Conservation (phyloP, 1,284 basidiomycete species). For the Cryptococcus depauperatus region DNA sequence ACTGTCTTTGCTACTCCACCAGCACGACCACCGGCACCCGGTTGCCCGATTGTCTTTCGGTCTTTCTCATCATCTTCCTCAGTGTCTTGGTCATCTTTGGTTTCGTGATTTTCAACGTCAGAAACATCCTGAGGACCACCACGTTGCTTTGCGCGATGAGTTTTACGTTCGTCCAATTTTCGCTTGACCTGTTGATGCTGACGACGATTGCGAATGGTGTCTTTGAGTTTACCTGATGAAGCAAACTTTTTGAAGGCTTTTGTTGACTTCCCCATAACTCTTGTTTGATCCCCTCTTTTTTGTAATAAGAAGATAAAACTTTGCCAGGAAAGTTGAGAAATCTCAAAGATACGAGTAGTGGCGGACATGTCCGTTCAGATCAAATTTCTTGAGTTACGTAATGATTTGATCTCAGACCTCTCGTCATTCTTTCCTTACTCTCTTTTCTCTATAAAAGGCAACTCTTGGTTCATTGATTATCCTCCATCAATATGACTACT, state of each 20-base stretch:
- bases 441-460: too few species aligned
- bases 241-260: slow-evolving; percentile 82
- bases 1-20: slow-evolving; percentile 52
- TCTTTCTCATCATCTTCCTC: slow-evolving; percentile 38
- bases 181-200: slow-evolving; percentile 67
- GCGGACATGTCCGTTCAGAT: not conserved
- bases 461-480: too few species aligned
- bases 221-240: slow-evolving; percentile 74
- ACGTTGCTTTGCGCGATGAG: slow-evolving; percentile 37
- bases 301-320: not conserved
- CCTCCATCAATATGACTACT: too few species aligned
- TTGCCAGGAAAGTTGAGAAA: not conserved
- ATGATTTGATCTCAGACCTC: not conserved
- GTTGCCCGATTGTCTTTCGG: slow-evolving; percentile 46
- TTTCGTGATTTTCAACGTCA: slow-evolving; percentile 49
- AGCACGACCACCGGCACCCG: slow-evolving; percentile 26
- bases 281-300: too few species aligned
- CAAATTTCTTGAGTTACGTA: too few species aligned
- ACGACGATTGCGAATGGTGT: slow-evolving; percentile 67
- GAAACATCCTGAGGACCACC: slow-evolving; percentile 36
- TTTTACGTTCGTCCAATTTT: slow-evolving; percentile 55
- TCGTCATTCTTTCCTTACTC: too few species aligned
- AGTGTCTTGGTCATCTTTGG: slow-evolving; percentile 34
- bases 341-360: not conserved
- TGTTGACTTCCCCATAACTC: slow-evolving; percentile 53